These are phyloP conservation scores for Xenoacremonium recifei DNA, from an alignment of 2,329 filamentous ascomycete genomes.

Conservation along the genomic window DNA sequence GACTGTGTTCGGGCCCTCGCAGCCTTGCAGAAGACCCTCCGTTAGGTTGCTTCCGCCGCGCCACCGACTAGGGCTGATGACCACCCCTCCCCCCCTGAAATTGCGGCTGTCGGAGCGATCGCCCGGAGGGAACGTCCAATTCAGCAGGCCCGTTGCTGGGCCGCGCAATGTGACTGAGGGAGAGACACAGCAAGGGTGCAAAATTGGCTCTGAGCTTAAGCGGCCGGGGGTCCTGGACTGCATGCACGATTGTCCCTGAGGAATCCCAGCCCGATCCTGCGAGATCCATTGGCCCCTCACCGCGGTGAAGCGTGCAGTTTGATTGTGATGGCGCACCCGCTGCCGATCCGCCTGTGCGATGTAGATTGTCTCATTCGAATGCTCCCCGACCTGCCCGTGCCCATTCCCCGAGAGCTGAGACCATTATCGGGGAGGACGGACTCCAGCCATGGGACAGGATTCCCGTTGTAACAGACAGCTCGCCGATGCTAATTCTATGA, in stretches of 20 bases:
- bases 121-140: slow-evolving; percentile 14
- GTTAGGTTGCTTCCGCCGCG: slow-evolving; percentile 11
- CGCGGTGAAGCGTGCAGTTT: slow-evolving; percentile 3
- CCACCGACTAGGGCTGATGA: slow-evolving; percentile 12
- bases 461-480: too few relatives aligned
- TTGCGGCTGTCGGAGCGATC: slow-evolving; percentile 28
- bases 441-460: too few relatives aligned
- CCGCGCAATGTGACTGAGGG: not conserved
- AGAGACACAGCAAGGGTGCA: not conserved
- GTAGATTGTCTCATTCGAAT: not conserved
- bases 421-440: too few relatives aligned
- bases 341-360: not conserved
- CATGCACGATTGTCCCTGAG: too few relatives aligned
- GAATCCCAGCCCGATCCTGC: too few relatives aligned
- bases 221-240: not conserved
- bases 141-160: not conserved
- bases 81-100: slow-evolving; percentile 8
- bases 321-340: slow-evolving; percentile 1
- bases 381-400: not conserved
- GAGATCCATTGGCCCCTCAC: slow-evolving; percentile 6
- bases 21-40: too few relatives aligned
- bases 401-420: not conserved
- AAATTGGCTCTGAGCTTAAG: not conserved
- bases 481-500: not conserved
- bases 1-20: too few relatives aligned